These are phyloP conservation scores for Agaricus sinodeliciosus DNA, from an alignment of 768 basidiomycete species.

Conservation along the genomic window DNA sequence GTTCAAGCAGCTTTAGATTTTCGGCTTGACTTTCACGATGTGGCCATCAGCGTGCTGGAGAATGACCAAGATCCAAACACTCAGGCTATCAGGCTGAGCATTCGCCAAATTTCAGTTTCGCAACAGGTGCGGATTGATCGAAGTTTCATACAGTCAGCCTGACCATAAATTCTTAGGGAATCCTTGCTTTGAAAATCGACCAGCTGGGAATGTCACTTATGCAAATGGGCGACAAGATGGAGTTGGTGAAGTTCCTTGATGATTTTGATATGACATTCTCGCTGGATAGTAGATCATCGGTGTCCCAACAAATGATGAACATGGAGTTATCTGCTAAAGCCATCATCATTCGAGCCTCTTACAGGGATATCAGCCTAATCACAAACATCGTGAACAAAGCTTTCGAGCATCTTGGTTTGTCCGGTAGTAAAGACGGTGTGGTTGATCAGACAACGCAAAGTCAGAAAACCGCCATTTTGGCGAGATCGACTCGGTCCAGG, in stretches of 20 bases:
- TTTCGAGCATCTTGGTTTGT: constrained; percentile 42
- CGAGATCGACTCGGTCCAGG: constrained; percentile 3
- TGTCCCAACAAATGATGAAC: constrained; percentile 64
- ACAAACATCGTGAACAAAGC: constrained; percentile 83
- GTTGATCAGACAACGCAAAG: background rate
- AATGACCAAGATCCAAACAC: constrained; percentile 72
- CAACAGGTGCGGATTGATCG: constrained; percentile 60
- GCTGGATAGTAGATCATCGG: constrained; percentile 76
- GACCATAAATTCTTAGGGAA: constrained; percentile 42
- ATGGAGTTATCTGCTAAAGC: constrained; percentile 81
- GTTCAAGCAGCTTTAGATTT: constrained; percentile 40
- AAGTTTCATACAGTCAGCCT: constrained; percentile 4
- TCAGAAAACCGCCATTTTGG: constrained; percentile 3
- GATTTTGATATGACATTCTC: constrained; percentile 86
- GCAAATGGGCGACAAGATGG: constrained; percentile 76
- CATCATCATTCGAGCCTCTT: constrained; percentile 90
- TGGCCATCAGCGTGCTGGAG: constrained; percentile 84
- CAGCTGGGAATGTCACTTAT: constrained; percentile 91
- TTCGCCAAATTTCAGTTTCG: constrained; percentile 80
- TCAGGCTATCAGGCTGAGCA: constrained; percentile 80
- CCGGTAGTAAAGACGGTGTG: background rate
- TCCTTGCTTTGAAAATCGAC: constrained; percentile 73
- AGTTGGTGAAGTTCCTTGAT: constrained; percentile 89
- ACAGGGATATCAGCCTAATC: constrained; percentile 89
- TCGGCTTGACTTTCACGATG: constrained; percentile 84